Conservation (phyloP, 148 eudicot genomes). For the Arbutus unedo region DNA sequence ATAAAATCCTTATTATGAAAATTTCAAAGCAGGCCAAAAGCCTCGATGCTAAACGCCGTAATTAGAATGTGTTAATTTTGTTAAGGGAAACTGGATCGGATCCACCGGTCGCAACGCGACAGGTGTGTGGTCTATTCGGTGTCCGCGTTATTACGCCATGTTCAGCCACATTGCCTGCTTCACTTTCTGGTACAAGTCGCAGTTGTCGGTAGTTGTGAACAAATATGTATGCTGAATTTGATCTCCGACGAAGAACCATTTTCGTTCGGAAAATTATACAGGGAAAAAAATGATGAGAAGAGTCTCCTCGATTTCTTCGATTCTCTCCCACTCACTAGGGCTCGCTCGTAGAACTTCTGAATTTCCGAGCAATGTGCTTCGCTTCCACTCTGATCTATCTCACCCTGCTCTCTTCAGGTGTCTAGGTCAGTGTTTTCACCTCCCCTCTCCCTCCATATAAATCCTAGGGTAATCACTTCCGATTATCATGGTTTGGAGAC, state of each 20-base stretch:
- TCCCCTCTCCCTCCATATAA: background rate
- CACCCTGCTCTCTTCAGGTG: slow-evolving; percentile 26
- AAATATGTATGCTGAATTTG: background rate
- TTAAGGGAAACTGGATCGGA: too few relatives aligned
- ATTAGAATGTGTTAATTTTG: too few relatives aligned
- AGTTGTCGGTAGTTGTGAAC: background rate
- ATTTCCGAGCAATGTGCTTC: slow-evolving; percentile 31
- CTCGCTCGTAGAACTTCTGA: slow-evolving; percentile 31
- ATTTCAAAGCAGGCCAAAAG: too few relatives aligned
- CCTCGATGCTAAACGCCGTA: too few relatives aligned
- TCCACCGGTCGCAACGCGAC: background rate
- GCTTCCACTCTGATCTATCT: slow-evolving; percentile 26
- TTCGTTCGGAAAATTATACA: background rate
- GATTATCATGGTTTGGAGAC: too few relatives aligned
- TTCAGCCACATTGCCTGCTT: background rate
- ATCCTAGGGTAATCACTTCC: background rate
- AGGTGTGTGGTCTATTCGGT: background rate
- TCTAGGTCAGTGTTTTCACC: slow-evolving; percentile 32
- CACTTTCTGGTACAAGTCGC: background rate
- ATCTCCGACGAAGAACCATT: background rate
- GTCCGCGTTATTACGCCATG: background rate
- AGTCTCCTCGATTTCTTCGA: slow-evolving; percentile 28
- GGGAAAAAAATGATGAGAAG: slow-evolving; percentile 26
- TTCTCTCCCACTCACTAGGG: slow-evolving; percentile 34
- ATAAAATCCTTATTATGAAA: too few relatives aligned